Base-by-base conservation (phyloP, 208 protist species). In the Leishmania major region DNA sequence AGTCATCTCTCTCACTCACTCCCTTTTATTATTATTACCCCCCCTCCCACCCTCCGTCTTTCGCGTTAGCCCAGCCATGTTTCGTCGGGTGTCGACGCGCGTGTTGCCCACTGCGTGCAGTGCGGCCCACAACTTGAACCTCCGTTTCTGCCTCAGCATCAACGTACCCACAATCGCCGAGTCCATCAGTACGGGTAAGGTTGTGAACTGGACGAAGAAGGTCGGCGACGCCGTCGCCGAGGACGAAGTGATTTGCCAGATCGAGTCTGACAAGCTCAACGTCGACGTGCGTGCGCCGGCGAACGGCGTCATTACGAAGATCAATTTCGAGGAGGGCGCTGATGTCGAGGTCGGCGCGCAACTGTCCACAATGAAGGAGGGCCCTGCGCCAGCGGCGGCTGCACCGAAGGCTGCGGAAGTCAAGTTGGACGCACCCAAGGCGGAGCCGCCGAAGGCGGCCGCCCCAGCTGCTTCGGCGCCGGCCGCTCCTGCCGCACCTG, bases 201-300 rank as follows among this genome's bases (percentile, higher is more conserved):
- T 99, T 60, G 95, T 97, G 57, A 88, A 92, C 67, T 99, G 98
- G 97, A 90, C 89, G 0, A 99, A 99, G 89, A 96, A 97, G 71
- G 95, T 98, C 55, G 99, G 99, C 59, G 98, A 99, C 78, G 85
- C 92, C 79, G 97, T 99, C n/a, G 88, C 94, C 10, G 94, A 98
- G 84, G 99, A 99, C 86, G 98, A 99, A 75, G 90, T 99, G 6
- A 93, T 99, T 76, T 98, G 96, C 75, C 91, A 98, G 69, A 97
- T 99, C 79, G 99, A 99, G 88, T 99, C 99, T 25, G 99, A 99
- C 88, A 99, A 99, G 93, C 98, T 99, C 40, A 97, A 94, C 62
- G 97, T 99, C 37, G 98, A 99, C 75, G 95, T 99, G 60, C 97
- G 96, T 57, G 96, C 99, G 25, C 98, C 98, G 17, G 88, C 89